These are phyloP conservation scores for Cryptococcus sp. DNA, from an alignment of 1,284 basidiomycete genomes.

Conservation along the genomic window DNA sequence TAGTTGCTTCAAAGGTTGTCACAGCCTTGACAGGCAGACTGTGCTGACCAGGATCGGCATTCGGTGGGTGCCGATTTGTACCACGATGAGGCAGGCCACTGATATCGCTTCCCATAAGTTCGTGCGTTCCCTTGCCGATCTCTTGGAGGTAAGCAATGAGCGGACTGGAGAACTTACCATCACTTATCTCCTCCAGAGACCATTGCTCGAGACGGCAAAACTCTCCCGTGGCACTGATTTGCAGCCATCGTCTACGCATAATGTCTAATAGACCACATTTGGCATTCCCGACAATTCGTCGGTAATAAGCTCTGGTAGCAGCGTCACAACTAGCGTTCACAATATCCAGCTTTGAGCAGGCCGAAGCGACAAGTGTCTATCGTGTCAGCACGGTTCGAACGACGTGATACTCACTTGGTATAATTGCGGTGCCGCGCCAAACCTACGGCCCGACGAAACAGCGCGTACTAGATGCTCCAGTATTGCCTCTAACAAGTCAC, in stretches of 20 bases:
- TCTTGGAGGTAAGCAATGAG: background rate
- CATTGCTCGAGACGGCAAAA: conserved; percentile 79
- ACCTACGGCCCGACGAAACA: conserved; percentile 58
- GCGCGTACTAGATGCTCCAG: conserved; percentile 64
- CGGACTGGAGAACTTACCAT: conserved; percentile 60
- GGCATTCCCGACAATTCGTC: conserved; percentile 68
- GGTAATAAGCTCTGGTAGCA: conserved; percentile 60
- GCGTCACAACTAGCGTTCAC: too few relatives aligned
- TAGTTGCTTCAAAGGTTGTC: background rate
- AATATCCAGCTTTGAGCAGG: conserved; percentile 60
- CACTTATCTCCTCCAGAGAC: conserved; percentile 82
- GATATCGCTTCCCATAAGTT: conserved; percentile 69
- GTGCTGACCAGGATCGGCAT: too few relatives aligned
- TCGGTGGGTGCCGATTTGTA: conserved; percentile 1
- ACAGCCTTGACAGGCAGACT: too few relatives aligned
- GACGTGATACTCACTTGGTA: conserved; percentile 64
- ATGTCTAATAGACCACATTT: conserved; percentile 62
- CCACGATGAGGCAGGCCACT: conserved; percentile 34
- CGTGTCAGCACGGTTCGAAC: conserved; percentile 4
- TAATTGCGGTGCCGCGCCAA: conserved; percentile 63
- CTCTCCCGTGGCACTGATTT: conserved; percentile 73
- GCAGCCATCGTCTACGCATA: conserved; percentile 66
- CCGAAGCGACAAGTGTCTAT: conserved; percentile 70
- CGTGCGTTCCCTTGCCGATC: conserved; percentile 67
- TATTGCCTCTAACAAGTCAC: conserved; percentile 68